A percentile compares a stretch with the other conserved stretches of the same genome.
These are phyloP conservation scores for Massariosphaeria phaeospora DNA, from an alignment of 495 filamentous ascomycete genomes.

Conservation along the genomic window DNA sequence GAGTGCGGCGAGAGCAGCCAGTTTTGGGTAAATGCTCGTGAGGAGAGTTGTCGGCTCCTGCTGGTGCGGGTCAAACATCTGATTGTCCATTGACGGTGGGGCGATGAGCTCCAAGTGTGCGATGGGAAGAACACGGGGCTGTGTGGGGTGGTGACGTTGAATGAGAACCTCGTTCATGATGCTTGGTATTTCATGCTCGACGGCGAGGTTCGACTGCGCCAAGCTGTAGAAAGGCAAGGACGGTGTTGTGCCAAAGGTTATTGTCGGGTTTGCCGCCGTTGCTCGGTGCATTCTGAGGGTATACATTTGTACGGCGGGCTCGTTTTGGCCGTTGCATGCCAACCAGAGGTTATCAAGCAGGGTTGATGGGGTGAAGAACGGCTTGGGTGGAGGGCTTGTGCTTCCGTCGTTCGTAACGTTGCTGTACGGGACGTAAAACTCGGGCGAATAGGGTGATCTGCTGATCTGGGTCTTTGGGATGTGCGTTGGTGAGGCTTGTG, in stretches of 20 bases:
- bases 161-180: slow-evolving; percentile 32
- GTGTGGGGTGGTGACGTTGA: slow-evolving; percentile 34
- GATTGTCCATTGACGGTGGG: slow-evolving; percentile 29
- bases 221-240: slow-evolving; percentile 36
- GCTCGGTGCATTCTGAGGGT: slow-evolving; percentile 43
- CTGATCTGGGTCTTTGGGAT: slow-evolving; percentile 55
- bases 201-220: slow-evolving; percentile 24
- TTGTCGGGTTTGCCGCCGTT: slow-evolving; percentile 17
- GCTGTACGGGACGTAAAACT: slow-evolving; percentile 32
- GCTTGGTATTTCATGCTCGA: slow-evolving; percentile 23
- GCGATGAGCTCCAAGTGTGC: slow-evolving; percentile 31
- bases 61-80: slow-evolving; percentile 34
- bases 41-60: slow-evolving; percentile 47
- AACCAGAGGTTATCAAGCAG: slow-evolving; percentile 51
- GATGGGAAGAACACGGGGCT: slow-evolving; percentile 31
- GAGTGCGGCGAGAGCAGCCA: slow-evolving; percentile 64
- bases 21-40: slow-evolving; percentile 65
- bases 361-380: slow-evolving; percentile 39
- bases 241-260: slow-evolving; percentile 33
- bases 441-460: slow-evolving; percentile 52
- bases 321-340: slow-evolving; percentile 52
- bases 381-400: slow-evolving; percentile 18
- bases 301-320: slow-evolving; percentile 42
- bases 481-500: slow-evolving; percentile 49
- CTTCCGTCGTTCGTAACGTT: slow-evolving; percentile 8